Conservation (phyloP, 306 rosid genomes). For the Pyrus pyrifolia region DNA sequence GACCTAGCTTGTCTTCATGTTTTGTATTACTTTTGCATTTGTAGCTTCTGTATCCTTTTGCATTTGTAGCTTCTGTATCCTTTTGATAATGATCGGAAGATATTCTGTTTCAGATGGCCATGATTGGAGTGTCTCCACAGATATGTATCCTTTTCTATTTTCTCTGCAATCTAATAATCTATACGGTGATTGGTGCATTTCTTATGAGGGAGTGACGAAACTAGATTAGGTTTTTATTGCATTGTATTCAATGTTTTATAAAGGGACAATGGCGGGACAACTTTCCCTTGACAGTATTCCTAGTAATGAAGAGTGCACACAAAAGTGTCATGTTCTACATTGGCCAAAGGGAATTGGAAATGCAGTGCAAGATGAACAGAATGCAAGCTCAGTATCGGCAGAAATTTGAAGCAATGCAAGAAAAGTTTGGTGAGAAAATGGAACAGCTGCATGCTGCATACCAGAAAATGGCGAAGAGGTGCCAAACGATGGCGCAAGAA, state of each 20-base stretch:
- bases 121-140: constrained; percentile 93
- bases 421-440: constrained; percentile 79
- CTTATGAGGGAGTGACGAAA: background rate
- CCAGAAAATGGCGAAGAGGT: constrained; percentile 84
- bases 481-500: constrained; percentile 92
- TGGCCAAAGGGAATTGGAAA: constrained; percentile 92
- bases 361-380: constrained; percentile 87
- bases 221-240: constrained; percentile 3
- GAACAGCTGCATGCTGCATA: constrained; percentile 86
- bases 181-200: background rate
- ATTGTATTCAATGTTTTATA: background rate
- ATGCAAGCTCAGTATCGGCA: constrained; percentile 79
- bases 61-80: background rate
- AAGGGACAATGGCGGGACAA: constrained; percentile 8
- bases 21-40: background rate
- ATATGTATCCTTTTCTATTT: constrained; percentile 69
- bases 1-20: background rate
- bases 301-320: constrained; percentile 91
- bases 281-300: constrained; percentile 37
- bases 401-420: constrained; percentile 93
- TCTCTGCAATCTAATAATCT: background rate
- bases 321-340: constrained; percentile 88
- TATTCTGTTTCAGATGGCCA: constrained; percentile 74
- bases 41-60: background rate
- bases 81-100: constrained; percentile 18